phyloP scores from a whole-genome alignment of 306 rosid species.

The Sicyos edulis region DNA sequence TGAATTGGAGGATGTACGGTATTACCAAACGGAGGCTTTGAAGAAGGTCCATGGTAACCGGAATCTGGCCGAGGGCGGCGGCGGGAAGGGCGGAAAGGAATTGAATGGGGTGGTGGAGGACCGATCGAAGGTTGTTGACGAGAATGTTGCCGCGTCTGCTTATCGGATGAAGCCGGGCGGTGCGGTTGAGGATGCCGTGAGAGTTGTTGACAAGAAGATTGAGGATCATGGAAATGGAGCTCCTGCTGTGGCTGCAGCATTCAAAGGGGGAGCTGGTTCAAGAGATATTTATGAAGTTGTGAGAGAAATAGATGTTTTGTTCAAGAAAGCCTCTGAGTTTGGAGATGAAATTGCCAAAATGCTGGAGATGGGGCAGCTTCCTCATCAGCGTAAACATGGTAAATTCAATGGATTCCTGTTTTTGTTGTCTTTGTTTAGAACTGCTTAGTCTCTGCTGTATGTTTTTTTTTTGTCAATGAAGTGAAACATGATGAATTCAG shows the following conservation, averaged over 20 bases:
- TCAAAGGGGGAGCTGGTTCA: constrained; percentile 39
- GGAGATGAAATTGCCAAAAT: constrained; percentile 56
- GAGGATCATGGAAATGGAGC: constrained; percentile 37
- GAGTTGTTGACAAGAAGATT: constrained; percentile 55
- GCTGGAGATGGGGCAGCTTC: constrained; percentile 77
- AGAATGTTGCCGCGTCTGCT: constrained; percentile 25
- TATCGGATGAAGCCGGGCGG: constrained; percentile 39
- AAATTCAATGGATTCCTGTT: neutral
- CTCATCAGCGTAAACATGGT: constrained; percentile 51
- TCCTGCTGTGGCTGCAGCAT: constrained; percentile 25
- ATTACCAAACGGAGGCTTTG: constrained; percentile 62
- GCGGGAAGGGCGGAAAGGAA: constrained; percentile 19
- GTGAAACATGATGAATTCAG: too few species aligned
- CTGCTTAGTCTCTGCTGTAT: neutral
- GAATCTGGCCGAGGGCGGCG: constrained; percentile 34
- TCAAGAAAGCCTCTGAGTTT: constrained; percentile 69
- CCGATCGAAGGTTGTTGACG: constrained; percentile 7
- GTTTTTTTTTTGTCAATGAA: too few species aligned
- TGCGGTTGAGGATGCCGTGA: constrained; percentile 34
- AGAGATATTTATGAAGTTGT: constrained; percentile 55
- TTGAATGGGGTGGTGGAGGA: constrained; percentile 23
- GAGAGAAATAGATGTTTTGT: constrained; percentile 59
- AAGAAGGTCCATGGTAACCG: constrained; percentile 65
- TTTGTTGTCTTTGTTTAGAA: neutral
- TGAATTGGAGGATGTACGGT: constrained; percentile 78